These are phyloP conservation scores for Fusarium citri DNA, from an alignment of 2,329 filamentous ascomycete genomes.

Conservation along the genomic window DNA sequence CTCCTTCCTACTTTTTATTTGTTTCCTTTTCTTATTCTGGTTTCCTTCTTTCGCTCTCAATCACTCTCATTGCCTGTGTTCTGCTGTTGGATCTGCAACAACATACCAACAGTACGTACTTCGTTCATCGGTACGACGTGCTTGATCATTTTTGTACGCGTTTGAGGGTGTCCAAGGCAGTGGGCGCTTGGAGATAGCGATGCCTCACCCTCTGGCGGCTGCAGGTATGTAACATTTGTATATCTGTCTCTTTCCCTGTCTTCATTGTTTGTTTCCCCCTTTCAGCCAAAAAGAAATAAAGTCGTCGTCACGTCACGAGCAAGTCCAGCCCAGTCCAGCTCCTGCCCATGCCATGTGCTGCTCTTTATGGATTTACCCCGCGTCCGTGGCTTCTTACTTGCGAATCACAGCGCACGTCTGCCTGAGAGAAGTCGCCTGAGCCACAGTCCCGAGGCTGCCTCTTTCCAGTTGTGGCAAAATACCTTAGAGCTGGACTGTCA, in stretches of 20 bases:
- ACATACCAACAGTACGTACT: background rate
- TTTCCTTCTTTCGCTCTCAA: background rate
- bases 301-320: constrained; percentile 33
- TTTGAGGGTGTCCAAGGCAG: background rate
- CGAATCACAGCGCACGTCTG: constrained; percentile 39
- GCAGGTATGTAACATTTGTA: constrained; percentile 30
- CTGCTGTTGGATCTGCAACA: background rate
- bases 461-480: constrained; percentile 32
- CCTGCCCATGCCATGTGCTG: constrained; percentile 2
- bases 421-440: constrained; percentile 41
- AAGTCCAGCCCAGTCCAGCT: constrained; percentile 18
- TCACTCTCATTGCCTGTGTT: constrained; percentile 3
- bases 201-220: constrained; percentile 41
- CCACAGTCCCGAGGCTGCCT: constrained; percentile 34
- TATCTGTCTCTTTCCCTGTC: background rate
- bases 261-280: background rate
- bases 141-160: constrained; percentile 1
- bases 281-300: constrained; percentile 1
- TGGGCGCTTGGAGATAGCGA: constrained; percentile 10
- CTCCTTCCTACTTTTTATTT: constrained; percentile 3
- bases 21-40: background rate
- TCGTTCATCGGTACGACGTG: background rate
- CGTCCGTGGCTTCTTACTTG: constrained; percentile 31
- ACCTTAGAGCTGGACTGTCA: constrained; percentile 17
- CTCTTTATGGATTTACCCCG: constrained; percentile 37